Conservation (phyloP, 306 rosid species). For the Corylus avellana region DNA sequence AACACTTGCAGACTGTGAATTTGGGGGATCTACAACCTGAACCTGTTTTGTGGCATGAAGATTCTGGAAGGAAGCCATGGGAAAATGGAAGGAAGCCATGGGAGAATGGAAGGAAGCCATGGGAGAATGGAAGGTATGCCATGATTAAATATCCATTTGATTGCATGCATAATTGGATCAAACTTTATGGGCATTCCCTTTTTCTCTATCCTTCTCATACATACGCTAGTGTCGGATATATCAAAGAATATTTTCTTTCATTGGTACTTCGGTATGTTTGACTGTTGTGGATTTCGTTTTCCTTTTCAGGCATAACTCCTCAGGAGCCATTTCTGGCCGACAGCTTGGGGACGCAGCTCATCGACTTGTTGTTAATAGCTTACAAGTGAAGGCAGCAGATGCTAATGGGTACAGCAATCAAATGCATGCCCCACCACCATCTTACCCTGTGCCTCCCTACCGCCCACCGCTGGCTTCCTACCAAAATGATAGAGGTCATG, state of each 20-base stretch:
- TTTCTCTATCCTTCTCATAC: not conserved
- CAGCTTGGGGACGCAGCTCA: conserved; percentile 71
- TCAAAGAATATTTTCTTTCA: not conserved
- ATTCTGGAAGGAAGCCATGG: conserved; percentile 52
- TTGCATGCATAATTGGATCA: not conserved
- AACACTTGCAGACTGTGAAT: conserved; percentile 52
- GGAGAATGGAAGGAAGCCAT: conserved; percentile 45
- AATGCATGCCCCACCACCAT: conserved; percentile 29
- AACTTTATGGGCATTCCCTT: not conserved
- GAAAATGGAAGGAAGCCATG: conserved; percentile 50
- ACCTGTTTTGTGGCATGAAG: conserved; percentile 93
- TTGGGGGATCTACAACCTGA: conserved; percentile 70
- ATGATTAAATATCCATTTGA: conserved; percentile 5
- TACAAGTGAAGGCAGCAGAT: conserved; percentile 42
- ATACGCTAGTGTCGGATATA: not conserved
- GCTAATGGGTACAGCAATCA: conserved; percentile 38
- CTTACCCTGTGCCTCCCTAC: conserved; percentile 32
- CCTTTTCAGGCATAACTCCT: conserved; percentile 56
- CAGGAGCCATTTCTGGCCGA: conserved; percentile 62
- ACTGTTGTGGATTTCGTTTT: conserved; percentile 11
- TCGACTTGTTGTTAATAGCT: conserved; percentile 62
- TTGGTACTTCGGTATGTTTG: not conserved
- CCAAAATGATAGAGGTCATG: conserved; percentile 30
- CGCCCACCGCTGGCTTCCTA: conserved; percentile 35
- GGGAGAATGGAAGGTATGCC: conserved; percentile 52